Percentiles rank a stretch among this genome's conserved stretches.
phyloP scores from a whole-genome alignment of 352 stramenopile species.

The Aphanomyces stellatus region DNA sequence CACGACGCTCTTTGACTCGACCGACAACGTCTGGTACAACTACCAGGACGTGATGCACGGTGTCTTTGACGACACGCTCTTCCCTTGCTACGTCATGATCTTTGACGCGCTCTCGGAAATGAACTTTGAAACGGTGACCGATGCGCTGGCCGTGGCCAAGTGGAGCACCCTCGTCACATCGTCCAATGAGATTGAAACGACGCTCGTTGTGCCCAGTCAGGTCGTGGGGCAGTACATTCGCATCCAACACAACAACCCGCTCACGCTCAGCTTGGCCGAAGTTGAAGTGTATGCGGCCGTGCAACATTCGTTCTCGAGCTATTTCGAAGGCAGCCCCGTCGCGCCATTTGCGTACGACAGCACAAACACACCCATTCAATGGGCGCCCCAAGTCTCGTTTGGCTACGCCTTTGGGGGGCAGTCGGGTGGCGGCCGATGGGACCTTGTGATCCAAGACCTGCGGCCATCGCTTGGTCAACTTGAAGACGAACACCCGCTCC shows the following conservation, averaged over 20 bases:
- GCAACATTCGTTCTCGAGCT: slow-evolving; percentile 46
- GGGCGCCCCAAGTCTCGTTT: slow-evolving; percentile 63
- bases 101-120: slow-evolving; percentile 49
- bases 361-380: slow-evolving; percentile 25
- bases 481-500: neutral
- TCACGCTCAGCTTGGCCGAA: slow-evolving; percentile 53
- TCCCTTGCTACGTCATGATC: slow-evolving; percentile 72
- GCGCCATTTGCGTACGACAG: neutral
- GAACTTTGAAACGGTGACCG: slow-evolving; percentile 48
- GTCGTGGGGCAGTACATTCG: slow-evolving; percentile 50
- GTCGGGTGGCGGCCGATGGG: slow-evolving; percentile 50
- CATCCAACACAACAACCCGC: slow-evolving; percentile 37
- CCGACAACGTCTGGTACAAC: slow-evolving; percentile 21
- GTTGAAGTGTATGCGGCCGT: slow-evolving; percentile 61
- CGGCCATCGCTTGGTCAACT: neutral
- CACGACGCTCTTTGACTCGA: slow-evolving; percentile 36
- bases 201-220: slow-evolving; percentile 35
- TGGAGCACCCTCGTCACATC: slow-evolving; percentile 43
- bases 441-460: slow-evolving; percentile 39
- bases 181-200: neutral
- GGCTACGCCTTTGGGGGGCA: slow-evolving; percentile 34
- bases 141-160: slow-evolving; percentile 36
- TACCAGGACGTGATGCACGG: neutral
- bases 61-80: slow-evolving; percentile 30
- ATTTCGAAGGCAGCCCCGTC: slow-evolving; percentile 45